These are phyloP conservation scores for Xylaria sp. DNA, from an alignment of 2,329 filamentous ascomycete species.

Conservation along the genomic window DNA sequence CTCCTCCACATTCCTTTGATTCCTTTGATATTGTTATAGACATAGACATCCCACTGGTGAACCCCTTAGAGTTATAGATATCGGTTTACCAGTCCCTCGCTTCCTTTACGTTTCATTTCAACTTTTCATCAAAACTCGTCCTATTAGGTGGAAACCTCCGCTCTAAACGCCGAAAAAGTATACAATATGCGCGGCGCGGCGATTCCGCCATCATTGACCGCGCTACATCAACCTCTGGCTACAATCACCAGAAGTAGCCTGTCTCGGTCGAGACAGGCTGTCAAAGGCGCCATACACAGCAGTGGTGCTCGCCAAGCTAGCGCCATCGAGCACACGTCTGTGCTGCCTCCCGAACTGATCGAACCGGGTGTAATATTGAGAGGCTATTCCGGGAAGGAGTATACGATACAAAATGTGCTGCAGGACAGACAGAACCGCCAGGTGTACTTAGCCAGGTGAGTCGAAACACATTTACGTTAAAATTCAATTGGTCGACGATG, in stretches of 20 bases:
- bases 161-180: slow-evolving; percentile 12
- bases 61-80: slow-evolving; percentile 11
- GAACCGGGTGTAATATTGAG: slow-evolving; percentile 48
- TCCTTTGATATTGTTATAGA: slow-evolving; percentile 26
- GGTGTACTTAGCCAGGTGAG: slow-evolving; percentile 52
- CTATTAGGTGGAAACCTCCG: slow-evolving; percentile 20
- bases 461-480: neutral
- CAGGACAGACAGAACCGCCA: slow-evolving; percentile 52
- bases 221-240: slow-evolving; percentile 45
- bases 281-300: slow-evolving; percentile 32
- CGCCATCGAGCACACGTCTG: slow-evolving; percentile 42
- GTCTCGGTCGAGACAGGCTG: slow-evolving; percentile 42
- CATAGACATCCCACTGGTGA: slow-evolving; percentile 8
- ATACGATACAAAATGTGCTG: slow-evolving; percentile 50
- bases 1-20: slow-evolving; percentile 12
- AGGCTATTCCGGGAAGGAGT: slow-evolving; percentile 50
- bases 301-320: slow-evolving; percentile 44
- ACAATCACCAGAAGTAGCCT: slow-evolving; percentile 42
- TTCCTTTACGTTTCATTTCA: neutral
- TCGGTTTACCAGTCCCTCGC: slow-evolving; percentile 6
- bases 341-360: slow-evolving; percentile 38
- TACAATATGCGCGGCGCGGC: slow-evolving; percentile 47
- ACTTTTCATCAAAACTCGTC: slow-evolving; percentile 10
- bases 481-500: neutral
- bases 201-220: slow-evolving; percentile 45